Evolutionary conservation across 768 basidiomycete species (phyloP).

Genomic region (Trametes elegans): DNA sequence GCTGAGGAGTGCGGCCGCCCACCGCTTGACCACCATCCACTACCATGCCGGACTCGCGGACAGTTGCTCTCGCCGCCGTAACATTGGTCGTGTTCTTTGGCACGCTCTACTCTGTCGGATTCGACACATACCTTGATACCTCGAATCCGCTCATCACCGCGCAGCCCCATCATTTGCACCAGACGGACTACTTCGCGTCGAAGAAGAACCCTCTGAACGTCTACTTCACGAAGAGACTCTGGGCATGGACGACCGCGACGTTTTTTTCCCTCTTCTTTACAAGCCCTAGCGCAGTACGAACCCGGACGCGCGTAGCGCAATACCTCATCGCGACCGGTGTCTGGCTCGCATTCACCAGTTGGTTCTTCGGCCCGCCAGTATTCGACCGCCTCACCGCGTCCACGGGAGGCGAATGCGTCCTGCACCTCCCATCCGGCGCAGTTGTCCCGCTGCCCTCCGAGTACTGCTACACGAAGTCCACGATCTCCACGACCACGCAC

Average conservation of each 20-base stretch:
- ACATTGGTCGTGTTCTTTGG: constrained; percentile 53
- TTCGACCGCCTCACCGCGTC: constrained; percentile 60
- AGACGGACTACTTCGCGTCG: constrained; percentile 70
- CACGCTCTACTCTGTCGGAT: constrained; percentile 61
- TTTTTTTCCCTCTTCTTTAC: constrained; percentile 62
- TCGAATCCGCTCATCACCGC: constrained; percentile 71
- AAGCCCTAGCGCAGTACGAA: constrained; percentile 45
- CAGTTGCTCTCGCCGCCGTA: constrained; percentile 38
- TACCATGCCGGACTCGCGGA: constrained; percentile 19
- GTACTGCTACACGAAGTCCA: constrained; percentile 50
- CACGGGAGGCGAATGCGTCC: constrained; percentile 78
- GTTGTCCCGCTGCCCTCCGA: constrained; percentile 52
- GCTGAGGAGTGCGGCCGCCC: not conserved
- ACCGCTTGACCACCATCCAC: not conserved
- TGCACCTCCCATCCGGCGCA: constrained; percentile 56
- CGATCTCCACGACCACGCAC: constrained; percentile 59
- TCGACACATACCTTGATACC: constrained; percentile 79
- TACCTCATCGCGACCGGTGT: constrained; percentile 58
- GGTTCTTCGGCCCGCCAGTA: constrained; percentile 88
- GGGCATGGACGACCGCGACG: constrained; percentile 83
- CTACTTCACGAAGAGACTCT: constrained; percentile 85
- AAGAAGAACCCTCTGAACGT: constrained; percentile 83
- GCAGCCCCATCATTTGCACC: constrained; percentile 65
- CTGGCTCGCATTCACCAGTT: constrained; percentile 76
- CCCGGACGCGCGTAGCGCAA: constrained; percentile 43